Evolutionary conservation across 768 basidiomycete species (phyloP).

Genomic region (Neoboletus magnificus): DNA sequence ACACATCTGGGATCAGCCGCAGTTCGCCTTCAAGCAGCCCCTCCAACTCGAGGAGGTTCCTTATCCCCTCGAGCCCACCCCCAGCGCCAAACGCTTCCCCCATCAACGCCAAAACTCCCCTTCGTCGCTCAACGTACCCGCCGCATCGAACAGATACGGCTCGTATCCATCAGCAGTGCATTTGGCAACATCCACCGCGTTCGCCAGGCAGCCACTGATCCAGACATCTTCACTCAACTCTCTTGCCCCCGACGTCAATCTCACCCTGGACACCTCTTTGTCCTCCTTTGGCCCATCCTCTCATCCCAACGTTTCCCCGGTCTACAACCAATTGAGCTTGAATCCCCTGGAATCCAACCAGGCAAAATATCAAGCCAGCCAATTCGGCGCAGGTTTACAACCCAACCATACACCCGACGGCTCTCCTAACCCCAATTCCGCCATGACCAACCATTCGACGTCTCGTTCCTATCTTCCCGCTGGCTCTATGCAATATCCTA

Average conservation of each 20-base stretch:
- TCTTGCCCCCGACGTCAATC: conserved; percentile 1
- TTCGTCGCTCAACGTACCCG: neutral
- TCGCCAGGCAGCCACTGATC: conserved; percentile 10
- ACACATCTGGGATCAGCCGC: conserved; percentile 18
- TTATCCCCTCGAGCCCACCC: conserved; percentile 15
- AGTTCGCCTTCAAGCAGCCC: conserved; percentile 14
- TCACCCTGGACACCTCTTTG: conserved; percentile 14
- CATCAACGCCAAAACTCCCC: conserved; percentile 14
- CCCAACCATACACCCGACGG: conserved; percentile 7
- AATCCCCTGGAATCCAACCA: conserved; percentile 12
- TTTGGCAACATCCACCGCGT: conserved; percentile 9
- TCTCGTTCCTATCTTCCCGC: conserved; percentile 17
- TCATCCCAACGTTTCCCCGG: conserved; percentile 3
- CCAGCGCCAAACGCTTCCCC: neutral
- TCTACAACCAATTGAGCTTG: conserved; percentile 13
- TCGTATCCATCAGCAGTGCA: conserved; percentile 14
- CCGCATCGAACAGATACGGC: conserved; percentile 4
- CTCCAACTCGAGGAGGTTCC: conserved; percentile 30
- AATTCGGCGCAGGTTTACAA: conserved; percentile 3
- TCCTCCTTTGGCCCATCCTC: conserved; percentile 13
- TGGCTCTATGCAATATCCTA: conserved; percentile 32
- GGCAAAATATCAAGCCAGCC: conserved; percentile 14
- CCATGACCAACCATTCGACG: conserved; percentile 1
- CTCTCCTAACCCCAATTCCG: conserved; percentile 8
- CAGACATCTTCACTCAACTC: conserved; percentile 10